Evolutionary conservation across 257 asterid species (phyloP).

Genomic region (Solanum megistacrolobum): DNA sequence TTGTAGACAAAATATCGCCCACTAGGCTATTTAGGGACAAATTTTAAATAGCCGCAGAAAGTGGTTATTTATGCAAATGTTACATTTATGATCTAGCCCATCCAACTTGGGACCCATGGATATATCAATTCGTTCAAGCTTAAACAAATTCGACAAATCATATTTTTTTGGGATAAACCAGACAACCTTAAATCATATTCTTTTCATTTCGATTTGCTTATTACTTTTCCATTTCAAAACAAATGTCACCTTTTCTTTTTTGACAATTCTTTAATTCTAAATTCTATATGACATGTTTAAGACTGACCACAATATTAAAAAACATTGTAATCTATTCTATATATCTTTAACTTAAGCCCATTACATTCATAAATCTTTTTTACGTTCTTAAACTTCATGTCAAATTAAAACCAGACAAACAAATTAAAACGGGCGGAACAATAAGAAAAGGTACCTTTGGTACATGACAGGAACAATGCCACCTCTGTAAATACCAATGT

Average conservation of each 20-base stretch:
- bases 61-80: neutral
- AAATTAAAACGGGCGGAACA: fast-evolving
- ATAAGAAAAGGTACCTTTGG: slow-evolving; percentile 29
- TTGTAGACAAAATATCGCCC: neutral
- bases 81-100: neutral
- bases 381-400: neutral
- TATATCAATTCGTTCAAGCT: neutral
- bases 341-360: neutral
- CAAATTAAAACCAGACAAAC: neutral
- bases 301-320: neutral
- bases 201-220: too few relatives aligned
- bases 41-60: neutral
- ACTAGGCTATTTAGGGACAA: neutral
- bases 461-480: slow-evolving; percentile 56
- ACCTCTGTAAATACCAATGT: slow-evolving; percentile 50
- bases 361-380: neutral
- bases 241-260: too few relatives aligned
- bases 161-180: neutral
- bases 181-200: neutral
- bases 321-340: neutral
- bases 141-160: neutral
- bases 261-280: neutral
- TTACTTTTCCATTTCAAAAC: too few relatives aligned
- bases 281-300: neutral
- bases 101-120: neutral